Percentiles rank a stretch among this genome's conserved stretches.
These are phyloP conservation scores for Sporothrix globosa DNA, from an alignment of 2,329 filamentous ascomycete species.

Conservation along the genomic window DNA sequence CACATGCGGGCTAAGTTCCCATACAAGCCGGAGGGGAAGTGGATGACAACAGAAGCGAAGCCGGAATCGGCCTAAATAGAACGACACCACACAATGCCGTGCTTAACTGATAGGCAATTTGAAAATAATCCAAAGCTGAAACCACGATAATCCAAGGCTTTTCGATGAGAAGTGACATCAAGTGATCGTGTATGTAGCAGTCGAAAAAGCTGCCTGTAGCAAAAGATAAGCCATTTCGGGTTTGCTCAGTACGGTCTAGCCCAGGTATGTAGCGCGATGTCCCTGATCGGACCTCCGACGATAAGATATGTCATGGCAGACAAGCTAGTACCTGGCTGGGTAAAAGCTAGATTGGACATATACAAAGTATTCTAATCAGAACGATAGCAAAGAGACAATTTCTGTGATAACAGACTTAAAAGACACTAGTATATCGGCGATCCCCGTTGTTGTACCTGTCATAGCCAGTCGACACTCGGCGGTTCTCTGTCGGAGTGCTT, in stretches of 20 bases:
- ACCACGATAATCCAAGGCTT: background rate
- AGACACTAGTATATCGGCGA: background rate
- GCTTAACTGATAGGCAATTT: background rate
- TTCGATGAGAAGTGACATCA: too few species aligned
- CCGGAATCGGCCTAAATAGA: background rate
- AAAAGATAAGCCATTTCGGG: background rate
- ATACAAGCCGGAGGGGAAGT: slow-evolving; percentile 42
- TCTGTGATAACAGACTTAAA: background rate
- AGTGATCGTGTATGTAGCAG: background rate
- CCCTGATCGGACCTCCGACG: slow-evolving; percentile 13
- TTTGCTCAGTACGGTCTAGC: background rate
- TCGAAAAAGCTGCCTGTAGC: background rate
- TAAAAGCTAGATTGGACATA: too few species aligned
- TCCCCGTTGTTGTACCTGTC: background rate
- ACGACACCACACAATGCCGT: too few species aligned
- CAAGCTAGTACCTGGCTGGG: too few species aligned
- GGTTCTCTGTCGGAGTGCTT: background rate
- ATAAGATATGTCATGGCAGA: slow-evolving; percentile 3
- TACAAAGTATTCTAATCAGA: too few species aligned
- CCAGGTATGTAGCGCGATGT: background rate
- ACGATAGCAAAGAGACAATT: too few species aligned
- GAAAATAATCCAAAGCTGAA: too few species aligned
- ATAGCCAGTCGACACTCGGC: background rate
- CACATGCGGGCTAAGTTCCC: slow-evolving; percentile 54
- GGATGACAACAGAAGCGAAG: background rate